phyloP scores from a whole-genome alignment of 2,329 filamentous ascomycete genomes.

The Elsinoe australis region DNA sequence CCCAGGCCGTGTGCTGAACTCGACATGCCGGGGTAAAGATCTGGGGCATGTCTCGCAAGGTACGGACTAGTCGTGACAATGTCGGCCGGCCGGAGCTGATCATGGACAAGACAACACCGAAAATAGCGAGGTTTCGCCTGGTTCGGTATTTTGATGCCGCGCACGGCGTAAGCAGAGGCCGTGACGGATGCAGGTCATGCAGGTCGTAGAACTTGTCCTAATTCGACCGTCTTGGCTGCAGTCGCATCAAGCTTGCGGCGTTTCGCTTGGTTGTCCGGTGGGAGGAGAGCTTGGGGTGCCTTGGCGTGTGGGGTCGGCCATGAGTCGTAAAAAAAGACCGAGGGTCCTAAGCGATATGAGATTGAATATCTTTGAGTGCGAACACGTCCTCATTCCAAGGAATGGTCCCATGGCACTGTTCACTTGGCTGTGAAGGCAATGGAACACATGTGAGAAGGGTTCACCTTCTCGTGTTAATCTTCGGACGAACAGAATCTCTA shows the following conservation, averaged over 20 bases:
- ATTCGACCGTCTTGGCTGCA: conserved; percentile 13
- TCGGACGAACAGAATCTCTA: too few species aligned
- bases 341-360: too few species aligned
- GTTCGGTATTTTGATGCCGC: conserved; percentile 9
- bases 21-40: not conserved
- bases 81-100: not conserved
- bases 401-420: too few species aligned
- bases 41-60: not conserved
- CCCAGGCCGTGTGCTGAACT: not conserved
- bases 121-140: not conserved
- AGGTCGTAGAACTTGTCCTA: not conserved
- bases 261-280: conserved; percentile 11
- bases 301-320: not conserved
- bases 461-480: too few species aligned
- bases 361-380: too few species aligned
- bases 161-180: not conserved
- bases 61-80: not conserved
- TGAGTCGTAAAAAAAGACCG: too few species aligned
- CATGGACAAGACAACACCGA: not conserved
- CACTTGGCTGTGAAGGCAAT: too few species aligned
- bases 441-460: too few species aligned
- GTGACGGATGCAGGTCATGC: not conserved
- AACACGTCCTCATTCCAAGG: too few species aligned
- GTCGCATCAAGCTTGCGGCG: not conserved
- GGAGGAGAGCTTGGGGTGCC: too few species aligned